These are phyloP conservation scores for Tuber borchii DNA, from an alignment of 495 filamentous ascomycete genomes.

Conservation along the genomic window DNA sequence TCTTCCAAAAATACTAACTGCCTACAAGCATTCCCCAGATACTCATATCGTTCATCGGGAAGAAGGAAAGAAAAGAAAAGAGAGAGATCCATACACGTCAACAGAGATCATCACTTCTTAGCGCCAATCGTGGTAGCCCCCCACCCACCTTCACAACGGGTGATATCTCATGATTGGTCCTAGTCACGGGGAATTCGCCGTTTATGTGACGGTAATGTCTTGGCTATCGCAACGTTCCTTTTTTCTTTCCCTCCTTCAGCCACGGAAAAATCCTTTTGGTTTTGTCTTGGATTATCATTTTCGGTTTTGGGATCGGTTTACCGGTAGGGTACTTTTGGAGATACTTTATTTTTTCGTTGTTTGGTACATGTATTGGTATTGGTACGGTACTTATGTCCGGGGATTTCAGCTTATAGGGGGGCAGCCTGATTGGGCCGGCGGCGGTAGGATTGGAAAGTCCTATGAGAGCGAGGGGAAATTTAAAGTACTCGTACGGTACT, in stretches of 20 bases:
- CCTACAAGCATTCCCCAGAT: not conserved
- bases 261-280: not conserved
- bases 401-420: not conserved
- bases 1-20: not conserved
- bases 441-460: not conserved
- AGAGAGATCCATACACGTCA: not conserved
- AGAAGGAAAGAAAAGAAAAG: not conserved
- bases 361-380: not conserved
- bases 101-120: not conserved
- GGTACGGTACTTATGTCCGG: not conserved
- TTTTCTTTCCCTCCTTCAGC: no score
- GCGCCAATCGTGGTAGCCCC: not conserved
- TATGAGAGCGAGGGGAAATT: not conserved
- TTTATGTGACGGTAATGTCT: not conserved
- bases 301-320: not conserved
- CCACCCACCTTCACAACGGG: not conserved
- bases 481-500: not conserved
- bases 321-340: not conserved
- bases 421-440: not conserved
- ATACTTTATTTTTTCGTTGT: not conserved
- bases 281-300: not conserved
- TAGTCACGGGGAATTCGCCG: not conserved
- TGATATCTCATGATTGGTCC: not conserved
- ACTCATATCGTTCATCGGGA: not conserved
- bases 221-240: not conserved